phyloP scores from a whole-genome alignment of 768 basidiomycete genomes.

The Rhodocollybia butyracea region DNA sequence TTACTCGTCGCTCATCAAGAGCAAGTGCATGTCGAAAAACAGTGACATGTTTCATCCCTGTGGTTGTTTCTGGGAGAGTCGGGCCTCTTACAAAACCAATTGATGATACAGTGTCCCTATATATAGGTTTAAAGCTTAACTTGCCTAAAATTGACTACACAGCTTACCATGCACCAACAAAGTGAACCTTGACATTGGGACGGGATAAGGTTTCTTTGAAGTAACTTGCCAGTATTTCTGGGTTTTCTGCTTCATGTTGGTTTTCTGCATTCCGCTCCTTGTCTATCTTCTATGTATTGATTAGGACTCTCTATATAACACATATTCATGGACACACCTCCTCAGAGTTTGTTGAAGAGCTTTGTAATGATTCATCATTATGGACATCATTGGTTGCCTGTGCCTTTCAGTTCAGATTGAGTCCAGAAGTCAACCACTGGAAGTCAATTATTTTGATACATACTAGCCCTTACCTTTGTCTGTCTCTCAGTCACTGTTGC shows the following conservation, averaged over 20 bases:
- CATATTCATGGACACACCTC: no score
- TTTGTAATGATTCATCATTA: no score
- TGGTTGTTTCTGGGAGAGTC: no score
- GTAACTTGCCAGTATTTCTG: slow-evolving; percentile 15
- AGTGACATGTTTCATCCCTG: slow-evolving; percentile 35
- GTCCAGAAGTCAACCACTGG: no score
- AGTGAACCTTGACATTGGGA: slow-evolving; percentile 35
- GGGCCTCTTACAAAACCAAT: slow-evolving; percentile 31
- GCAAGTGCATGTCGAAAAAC: slow-evolving; percentile 46
- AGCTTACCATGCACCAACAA: slow-evolving; percentile 40
- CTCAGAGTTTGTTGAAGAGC: no score
- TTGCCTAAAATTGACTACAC: background rate
- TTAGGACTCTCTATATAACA: no score
- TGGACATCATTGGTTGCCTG: no score
- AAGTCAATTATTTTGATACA: no score
- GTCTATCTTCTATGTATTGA: background rate
- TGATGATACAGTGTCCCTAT: slow-evolving; percentile 47
- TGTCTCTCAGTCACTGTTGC: no score
- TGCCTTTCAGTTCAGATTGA: no score
- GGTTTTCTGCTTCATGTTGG: slow-evolving; percentile 16
- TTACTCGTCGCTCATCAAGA: slow-evolving; percentile 44
- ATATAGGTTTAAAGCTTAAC: background rate
- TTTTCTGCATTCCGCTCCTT: background rate
- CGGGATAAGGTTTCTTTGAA: slow-evolving; percentile 31
- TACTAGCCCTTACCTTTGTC: no score